These are phyloP conservation scores for Xylaria intraflava DNA, from an alignment of 495 filamentous ascomycete genomes.

Conservation along the genomic window DNA sequence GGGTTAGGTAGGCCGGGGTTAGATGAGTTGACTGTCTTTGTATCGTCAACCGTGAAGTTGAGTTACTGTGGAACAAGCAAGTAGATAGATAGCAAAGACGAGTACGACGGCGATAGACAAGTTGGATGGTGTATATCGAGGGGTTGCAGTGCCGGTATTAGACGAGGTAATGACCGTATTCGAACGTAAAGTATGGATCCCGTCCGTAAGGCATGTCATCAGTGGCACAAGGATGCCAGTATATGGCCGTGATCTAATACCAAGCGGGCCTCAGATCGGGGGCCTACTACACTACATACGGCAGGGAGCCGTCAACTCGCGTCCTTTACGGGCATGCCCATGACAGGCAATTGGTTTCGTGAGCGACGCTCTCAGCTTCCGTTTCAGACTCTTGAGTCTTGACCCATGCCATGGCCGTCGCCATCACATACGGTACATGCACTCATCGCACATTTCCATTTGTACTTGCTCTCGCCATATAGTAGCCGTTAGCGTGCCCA, in stretches of 20 bases:
- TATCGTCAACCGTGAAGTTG: no score
- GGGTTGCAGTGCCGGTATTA: no score
- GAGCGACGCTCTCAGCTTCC: constrained; percentile 10
- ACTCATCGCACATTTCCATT: background rate
- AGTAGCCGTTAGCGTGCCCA: background rate
- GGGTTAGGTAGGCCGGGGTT: background rate
- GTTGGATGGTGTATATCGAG: no score
- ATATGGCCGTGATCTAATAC: constrained; percentile 1
- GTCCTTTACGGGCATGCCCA: background rate
- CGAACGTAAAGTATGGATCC: no score
- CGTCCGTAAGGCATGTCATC: constrained; percentile 12
- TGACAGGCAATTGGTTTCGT: constrained; percentile 11
- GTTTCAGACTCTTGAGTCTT: constrained; percentile 3
- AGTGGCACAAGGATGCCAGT: background rate
- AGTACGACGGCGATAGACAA: no score
- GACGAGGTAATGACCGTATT: no score
- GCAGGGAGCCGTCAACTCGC: background rate
- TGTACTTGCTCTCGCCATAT: background rate
- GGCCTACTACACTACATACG: background rate
- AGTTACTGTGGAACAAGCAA: no score
- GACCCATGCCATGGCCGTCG: background rate
- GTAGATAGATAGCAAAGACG: no score
- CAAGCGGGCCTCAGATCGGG: constrained; percentile 14
- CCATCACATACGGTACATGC: background rate
- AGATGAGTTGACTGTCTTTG: background rate